Base-by-base conservation (phyloP, 2,329 filamentous ascomycete genomes). In the Periglandula ipomoeae region DNA sequence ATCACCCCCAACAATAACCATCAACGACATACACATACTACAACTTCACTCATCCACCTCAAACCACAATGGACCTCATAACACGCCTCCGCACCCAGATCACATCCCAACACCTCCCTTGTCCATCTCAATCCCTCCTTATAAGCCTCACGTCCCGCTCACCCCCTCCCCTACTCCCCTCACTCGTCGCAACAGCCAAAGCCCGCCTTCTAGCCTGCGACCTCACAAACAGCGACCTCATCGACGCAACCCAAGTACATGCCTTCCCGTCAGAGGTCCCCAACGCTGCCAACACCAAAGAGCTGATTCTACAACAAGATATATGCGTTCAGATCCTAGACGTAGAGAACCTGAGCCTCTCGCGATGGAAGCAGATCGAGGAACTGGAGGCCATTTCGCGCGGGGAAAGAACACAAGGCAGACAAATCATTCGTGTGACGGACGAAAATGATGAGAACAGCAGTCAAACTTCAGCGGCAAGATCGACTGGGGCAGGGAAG, bases 311-410 rank as follows among this genome's bases (percentile, higher is more conserved):
- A 0, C 52, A 69, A 0, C 74, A 73, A 1, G 78, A 87, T 27
- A 73, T 91, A 1, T 73, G 84, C 3, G 84, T 93, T 1, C 93
- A 97, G 65, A 79, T 97, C 1, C 70, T 95, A 1, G 89, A 94
- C 58, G 74, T 97, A 7, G 85, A 95, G 61, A 90, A 97, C 61
- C 76, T 97, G 19, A 78, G 83, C 2, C 75, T 78, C 46, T 89
- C 85, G 57, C 78, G 85, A 46, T 95, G 90, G 88, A 84, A 88
- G 54, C 89, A 96, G 65, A 78, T 95, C 27, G 89, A 96, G 64
- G 81, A 83, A 30, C 79, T 93, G 6, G 87, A 91, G 64, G 78
- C 82, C 39, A 72, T 82, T 40, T 81, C 85, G 59, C 75, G 85
- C 11, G 87, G 87, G 1, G 87, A 91, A 67, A 78, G 73, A 54